These are phyloP conservation scores for Capsicum rhomboideum DNA, from an alignment of 257 asterid species.

Conservation along the genomic window DNA sequence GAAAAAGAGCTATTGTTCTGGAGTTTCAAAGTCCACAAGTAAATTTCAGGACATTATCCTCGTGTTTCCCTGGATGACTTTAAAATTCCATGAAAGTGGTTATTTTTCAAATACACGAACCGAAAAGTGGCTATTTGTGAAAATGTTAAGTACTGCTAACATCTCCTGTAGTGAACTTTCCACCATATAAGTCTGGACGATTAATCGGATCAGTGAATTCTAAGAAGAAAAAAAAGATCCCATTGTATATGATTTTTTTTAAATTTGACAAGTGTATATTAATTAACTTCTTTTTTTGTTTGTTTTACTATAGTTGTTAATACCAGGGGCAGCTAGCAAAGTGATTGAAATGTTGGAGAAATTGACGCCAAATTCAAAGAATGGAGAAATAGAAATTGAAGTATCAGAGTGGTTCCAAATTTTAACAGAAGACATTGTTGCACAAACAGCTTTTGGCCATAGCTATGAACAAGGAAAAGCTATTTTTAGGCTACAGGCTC, in stretches of 20 bases:
- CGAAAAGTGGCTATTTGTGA: neutral
- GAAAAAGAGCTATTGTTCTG: too few relatives aligned
- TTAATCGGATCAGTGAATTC: neutral
- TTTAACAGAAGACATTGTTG: slow-evolving; percentile 38
- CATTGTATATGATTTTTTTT: neutral
- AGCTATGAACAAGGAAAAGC: slow-evolving; percentile 38
- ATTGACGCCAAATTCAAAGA: neutral
- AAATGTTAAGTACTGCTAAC: too few relatives aligned
- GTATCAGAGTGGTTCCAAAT: slow-evolving; percentile 34
- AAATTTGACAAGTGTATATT: neutral
- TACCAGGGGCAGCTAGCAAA: slow-evolving; percentile 31
- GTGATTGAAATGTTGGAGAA: slow-evolving; percentile 38
- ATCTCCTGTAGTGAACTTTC: neutral
- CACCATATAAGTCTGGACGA: neutral
- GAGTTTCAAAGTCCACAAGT: neutral
- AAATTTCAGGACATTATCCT: neutral
- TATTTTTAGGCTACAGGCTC: slow-evolving; percentile 32
- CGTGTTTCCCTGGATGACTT: neutral
- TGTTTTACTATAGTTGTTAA: slow-evolving; percentile 15
- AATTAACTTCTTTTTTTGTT: neutral
- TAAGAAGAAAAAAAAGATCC: neutral
- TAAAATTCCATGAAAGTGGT: neutral
- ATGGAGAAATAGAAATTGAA: slow-evolving; percentile 32
- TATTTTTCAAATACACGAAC: neutral
- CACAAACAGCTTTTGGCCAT: slow-evolving; percentile 31